phyloP scores from a whole-genome alignment of 2,329 filamentous ascomycete species.

The Apiospora marii region DNA sequence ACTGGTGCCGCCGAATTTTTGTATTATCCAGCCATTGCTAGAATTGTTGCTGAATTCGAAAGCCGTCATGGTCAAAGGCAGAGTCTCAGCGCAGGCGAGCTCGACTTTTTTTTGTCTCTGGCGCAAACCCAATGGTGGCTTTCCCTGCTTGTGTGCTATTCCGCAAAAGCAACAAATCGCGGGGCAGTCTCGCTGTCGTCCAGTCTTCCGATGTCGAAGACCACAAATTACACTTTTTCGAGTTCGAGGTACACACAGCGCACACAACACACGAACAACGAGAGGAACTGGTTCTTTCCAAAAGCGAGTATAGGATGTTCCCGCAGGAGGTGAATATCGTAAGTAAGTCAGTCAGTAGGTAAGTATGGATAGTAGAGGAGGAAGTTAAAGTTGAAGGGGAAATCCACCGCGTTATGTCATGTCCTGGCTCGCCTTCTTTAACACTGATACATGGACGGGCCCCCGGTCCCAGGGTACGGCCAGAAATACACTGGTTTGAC shows the following conservation, averaged over 20 bases:
- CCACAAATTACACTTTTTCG: background rate
- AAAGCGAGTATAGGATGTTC: background rate
- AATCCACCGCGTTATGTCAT: slow-evolving; percentile 20
- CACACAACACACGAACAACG: background rate
- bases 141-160: background rate
- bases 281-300: background rate
- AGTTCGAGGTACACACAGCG: background rate
- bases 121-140: slow-evolving; percentile 16
- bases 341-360: background rate
- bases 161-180: slow-evolving; percentile 7
- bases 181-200: slow-evolving; percentile 10
- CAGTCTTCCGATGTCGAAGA: background rate
- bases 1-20: slow-evolving; percentile 95
- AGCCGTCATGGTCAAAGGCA: slow-evolving; percentile 13
- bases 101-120: background rate
- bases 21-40: slow-evolving; percentile 77
- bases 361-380: background rate
- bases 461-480: slow-evolving; percentile 1
- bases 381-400: slow-evolving; percentile 7
- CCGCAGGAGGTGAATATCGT: background rate
- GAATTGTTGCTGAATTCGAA: slow-evolving; percentile 39
- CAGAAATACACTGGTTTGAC: background rate
- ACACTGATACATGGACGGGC: background rate
- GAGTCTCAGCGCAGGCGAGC: background rate
- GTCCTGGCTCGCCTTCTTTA: slow-evolving; percentile 9